phyloP scores from a whole-genome alignment of 371 early-diverging fungal species.

The Mortierella sp. region DNA sequence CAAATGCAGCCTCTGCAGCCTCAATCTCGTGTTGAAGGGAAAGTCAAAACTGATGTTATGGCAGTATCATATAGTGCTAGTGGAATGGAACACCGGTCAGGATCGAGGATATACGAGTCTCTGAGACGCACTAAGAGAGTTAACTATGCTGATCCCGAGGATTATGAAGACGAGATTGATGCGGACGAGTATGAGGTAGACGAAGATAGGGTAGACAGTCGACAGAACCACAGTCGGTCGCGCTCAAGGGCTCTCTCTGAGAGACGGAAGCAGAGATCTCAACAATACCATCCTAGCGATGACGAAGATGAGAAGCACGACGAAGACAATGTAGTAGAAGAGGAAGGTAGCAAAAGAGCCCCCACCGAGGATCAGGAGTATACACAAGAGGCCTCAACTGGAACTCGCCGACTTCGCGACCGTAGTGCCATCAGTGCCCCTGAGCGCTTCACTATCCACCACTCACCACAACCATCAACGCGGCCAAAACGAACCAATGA shows the following conservation, averaged over 20 bases:
- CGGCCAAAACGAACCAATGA: conserved; percentile 8
- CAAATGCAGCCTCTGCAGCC: not conserved
- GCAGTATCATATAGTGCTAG: not conserved
- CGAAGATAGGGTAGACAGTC: conserved; percentile 14
- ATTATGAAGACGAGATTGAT: conserved; percentile 18
- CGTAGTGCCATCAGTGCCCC: conserved; percentile 44
- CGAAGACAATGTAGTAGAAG: conserved; percentile 10
- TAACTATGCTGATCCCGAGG: conserved; percentile 48
- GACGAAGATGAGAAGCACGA: conserved; percentile 8
- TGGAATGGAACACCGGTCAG: not conserved
- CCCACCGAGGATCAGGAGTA: conserved; percentile 1
- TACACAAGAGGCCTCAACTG: not conserved
- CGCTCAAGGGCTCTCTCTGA: no score
- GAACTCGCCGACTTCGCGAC: conserved; percentile 34
- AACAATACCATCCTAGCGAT: conserved; percentile 6
- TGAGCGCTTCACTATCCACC: conserved; percentile 35
- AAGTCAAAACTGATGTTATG: no score
- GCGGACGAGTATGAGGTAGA: conserved; percentile 22
- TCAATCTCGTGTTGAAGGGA: not conserved
- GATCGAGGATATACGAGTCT: not conserved
- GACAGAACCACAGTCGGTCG: no score
- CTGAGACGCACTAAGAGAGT: conserved; percentile 39
- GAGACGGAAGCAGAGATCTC: conserved; percentile 5
- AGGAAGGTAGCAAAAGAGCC: conserved; percentile 20
- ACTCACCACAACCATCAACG: conserved; percentile 12